A percentile compares a stretch with the other conserved stretches of the same genome.
Evolutionary conservation across 2,329 filamentous ascomycete species (phyloP).

Genomic region (Ascosphaera apis): DNA sequence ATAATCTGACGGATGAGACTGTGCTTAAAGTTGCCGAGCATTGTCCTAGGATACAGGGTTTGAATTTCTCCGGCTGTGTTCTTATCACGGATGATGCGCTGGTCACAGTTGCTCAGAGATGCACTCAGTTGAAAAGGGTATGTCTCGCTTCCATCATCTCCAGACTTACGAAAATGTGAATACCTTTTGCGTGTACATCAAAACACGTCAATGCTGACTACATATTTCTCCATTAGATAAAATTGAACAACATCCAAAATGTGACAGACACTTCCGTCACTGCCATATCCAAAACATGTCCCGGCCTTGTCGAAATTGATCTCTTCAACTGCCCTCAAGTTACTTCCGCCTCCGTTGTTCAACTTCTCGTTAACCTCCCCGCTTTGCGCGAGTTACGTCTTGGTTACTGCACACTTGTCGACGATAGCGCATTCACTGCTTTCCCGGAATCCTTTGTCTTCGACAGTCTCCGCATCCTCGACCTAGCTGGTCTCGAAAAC

Average conservation of each 20-base stretch:
- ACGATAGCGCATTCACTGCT: conserved; percentile 67
- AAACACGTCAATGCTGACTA: conserved; percentile 11
- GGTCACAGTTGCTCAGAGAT: conserved; percentile 55
- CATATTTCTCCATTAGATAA: conserved; percentile 41
- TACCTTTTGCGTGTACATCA: background rate
- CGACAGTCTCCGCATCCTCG: conserved; percentile 77
- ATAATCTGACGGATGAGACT: conserved; percentile 59
- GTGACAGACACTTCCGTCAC: conserved; percentile 61
- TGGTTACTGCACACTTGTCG: conserved; percentile 62
- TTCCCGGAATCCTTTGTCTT: conserved; percentile 47
- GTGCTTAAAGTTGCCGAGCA: conserved; percentile 56
- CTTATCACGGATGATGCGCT: conserved; percentile 73
- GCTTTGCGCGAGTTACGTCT: conserved; percentile 79
- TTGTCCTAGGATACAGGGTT: conserved; percentile 65
- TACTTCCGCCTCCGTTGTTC: conserved; percentile 61
- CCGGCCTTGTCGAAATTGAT: conserved; percentile 89
- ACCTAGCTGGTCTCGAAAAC: conserved; percentile 69
- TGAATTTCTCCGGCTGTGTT: conserved; percentile 76
- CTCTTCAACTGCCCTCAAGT: conserved; percentile 65
- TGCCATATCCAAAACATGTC: conserved; percentile 70
- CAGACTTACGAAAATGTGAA: background rate
- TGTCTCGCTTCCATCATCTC: conserved; percentile 13
- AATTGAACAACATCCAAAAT: conserved; percentile 80
- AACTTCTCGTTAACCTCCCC: conserved; percentile 52
- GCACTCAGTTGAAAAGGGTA: conserved; percentile 69